Base-by-base conservation (phyloP, 192 early-diverging fungal genomes). In the Entomortierella chlamydospora region DNA sequence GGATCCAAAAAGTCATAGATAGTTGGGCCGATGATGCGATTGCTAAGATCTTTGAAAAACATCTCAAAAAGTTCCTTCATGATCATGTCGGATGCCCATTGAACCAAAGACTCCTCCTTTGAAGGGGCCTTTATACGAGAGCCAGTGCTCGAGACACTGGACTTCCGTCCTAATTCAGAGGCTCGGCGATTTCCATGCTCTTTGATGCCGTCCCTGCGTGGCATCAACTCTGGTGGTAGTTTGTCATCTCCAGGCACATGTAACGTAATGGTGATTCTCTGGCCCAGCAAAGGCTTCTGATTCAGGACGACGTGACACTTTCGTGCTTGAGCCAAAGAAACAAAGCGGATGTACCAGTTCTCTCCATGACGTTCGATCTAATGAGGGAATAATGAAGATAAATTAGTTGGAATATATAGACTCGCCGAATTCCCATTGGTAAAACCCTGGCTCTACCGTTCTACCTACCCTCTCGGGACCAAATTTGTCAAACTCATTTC, bases 331-430 rank as follows among this genome's bases (percentile, higher is more conserved):
- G 61, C 68, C 17, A 72, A n/a, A 13, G 86, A 85, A 13, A 82
- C 83, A 60, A 87, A 87, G 12, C 83, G 73, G 22, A 87, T 78
- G 43, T 83, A 78, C 86, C 86, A 87, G 49, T 87, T 79, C 7
- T 87, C 86, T 47, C 72, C 83, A 78, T 87, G 83, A n/a, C 83
- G 84, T 39, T 82, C 85, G 31, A 87, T 72, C 82, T 87, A 58
- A 28, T 31, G n/a, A 61, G 11, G 13, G 26, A 45, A 29, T 15
- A 23, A 51, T n/a, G 17, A 51, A 51, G 23, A 41, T 22, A 51
- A 51, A 25, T 51, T 51, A 51, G 18, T n/a, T n/a, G n/a, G n/a
- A n/a, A n/a, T 5, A 50, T 50, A 50, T 50, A 22, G 17, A 23
- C 49, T 22, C 15, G 20, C 17, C 22, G 4, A 50, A 50, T 4